These are phyloP conservation scores for Dactylella cylindrospora DNA, from an alignment of 2,329 filamentous ascomycete species.

Conservation along the genomic window DNA sequence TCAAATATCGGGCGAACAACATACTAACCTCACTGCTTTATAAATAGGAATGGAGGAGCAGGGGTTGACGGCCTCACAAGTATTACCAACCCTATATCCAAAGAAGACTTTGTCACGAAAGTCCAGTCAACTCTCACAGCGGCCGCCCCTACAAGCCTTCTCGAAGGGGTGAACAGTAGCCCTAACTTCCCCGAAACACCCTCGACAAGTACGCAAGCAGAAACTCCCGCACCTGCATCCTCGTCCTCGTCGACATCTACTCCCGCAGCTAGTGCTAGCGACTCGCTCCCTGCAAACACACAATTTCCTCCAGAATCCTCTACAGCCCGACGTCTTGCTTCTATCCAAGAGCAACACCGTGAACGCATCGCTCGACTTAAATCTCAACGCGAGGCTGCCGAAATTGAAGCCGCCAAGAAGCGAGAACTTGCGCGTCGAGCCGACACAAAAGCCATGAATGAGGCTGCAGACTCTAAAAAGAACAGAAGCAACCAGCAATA, in stretches of 20 bases:
- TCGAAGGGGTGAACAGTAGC: conserved; percentile 37
- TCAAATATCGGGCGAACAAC: not conserved
- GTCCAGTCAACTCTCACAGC: conserved; percentile 13
- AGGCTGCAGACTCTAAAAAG: conserved; percentile 25
- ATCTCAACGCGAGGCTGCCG: conserved; percentile 34
- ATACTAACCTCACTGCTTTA: not conserved
- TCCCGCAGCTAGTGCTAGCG: not conserved
- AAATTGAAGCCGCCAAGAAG: conserved; percentile 28
- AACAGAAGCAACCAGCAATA: conserved; percentile 22
- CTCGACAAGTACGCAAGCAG: not conserved
- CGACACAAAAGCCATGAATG: conserved; percentile 22
- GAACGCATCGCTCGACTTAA: conserved; percentile 35
- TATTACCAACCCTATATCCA: conserved; percentile 27
- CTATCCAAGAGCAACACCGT: conserved; percentile 36
- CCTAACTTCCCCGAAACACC: conserved; percentile 21
- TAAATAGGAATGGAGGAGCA: conserved; percentile 34
- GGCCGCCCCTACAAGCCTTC: conserved; percentile 13
- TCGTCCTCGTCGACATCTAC: not conserved
- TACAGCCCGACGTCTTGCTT: conserved; percentile 24
- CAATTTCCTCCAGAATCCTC: conserved; percentile 35
- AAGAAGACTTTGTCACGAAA: conserved; percentile 33
- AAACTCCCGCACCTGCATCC: not conserved
- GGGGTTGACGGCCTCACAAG: conserved; percentile 31
- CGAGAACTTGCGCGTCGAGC: conserved; percentile 17
- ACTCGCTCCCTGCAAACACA: conserved; percentile 22